Evolutionary conservation across 1,139 yeast species (phyloP), one percentile per base, ranked within the genome.

Genomic region (Yamadazyma sp.): DNA sequence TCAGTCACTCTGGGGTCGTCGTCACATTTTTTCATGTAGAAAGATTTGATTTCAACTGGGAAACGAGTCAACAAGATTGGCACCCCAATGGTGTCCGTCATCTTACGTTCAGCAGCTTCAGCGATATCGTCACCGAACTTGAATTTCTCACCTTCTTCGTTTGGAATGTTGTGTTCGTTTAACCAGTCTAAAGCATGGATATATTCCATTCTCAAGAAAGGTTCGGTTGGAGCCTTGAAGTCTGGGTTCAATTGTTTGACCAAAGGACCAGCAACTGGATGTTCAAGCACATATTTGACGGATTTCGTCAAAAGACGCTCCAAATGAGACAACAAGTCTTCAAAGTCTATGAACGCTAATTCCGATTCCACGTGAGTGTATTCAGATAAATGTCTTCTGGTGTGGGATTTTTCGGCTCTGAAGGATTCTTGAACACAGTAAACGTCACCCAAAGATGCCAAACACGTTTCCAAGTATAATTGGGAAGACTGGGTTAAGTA

Each of bases 321-420:
- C 56, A 94, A 77, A 66, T 94, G 98, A 44, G 66, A 54, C 56
- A 94, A 77, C 63, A 92, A 69, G 39, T 92, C 97, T 35, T 91
- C 96, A 59, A 92, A 94, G 27, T 79, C 69, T 54, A 92, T 60
- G 69, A 94, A 92, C 3, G 87, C 91, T 56, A 92, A 75, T 71
- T 92, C 99, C 37, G 91, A 87, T 73, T 92, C 99, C 55, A 92
- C 81, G 61, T 92, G 99, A 27, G 98, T 94, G 68, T 89, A 94
- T 69, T 94, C 99, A 46, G 94, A 81, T 64, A 94, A 76, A 66
- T 94, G 99, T 73, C 99, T 87, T 75, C 98, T 87, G 43, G 99
- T 94, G 70, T 94, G 98, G 14, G 98, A 89, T 63, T 89, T 87
- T 73, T 94, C 99, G 46, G 99, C 99, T 67, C 99, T 84, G 85